Conservation (phyloP, 192 early-diverging fungal species). For the Chytriomyces sp. region DNA sequence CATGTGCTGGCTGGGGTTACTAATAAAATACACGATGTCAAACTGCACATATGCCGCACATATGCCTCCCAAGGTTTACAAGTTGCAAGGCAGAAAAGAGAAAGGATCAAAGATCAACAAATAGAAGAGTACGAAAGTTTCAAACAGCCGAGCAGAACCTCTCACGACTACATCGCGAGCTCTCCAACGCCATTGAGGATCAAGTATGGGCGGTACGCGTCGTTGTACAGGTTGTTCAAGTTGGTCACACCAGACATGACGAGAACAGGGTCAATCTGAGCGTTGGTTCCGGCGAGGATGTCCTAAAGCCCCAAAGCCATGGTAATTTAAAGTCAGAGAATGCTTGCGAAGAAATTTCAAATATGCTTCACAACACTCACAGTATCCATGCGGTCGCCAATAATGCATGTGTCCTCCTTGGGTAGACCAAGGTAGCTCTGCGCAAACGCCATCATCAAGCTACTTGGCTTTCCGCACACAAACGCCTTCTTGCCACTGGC, state of each 20-base stretch:
- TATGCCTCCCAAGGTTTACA: too few relatives aligned
- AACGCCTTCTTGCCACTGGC: slow-evolving; percentile 64
- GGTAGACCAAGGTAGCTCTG: slow-evolving; percentile 52
- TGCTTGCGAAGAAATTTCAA: neutral
- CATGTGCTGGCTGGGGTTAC: too few relatives aligned
- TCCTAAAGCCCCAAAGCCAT: slow-evolving; percentile 29
- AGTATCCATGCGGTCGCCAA: slow-evolving; percentile 71
- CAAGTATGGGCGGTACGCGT: slow-evolving; percentile 59
- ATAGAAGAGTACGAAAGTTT: too few relatives aligned
- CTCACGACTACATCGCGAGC: too few relatives aligned
- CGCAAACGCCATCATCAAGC: slow-evolving; percentile 62
- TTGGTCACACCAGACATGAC: slow-evolving; percentile 60
- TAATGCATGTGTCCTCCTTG: slow-evolving; percentile 63
- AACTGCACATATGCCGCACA: too few relatives aligned
- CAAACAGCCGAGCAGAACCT: too few relatives aligned
- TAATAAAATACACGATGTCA: too few relatives aligned
- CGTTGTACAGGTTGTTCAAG: slow-evolving; percentile 41
- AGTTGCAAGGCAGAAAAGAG: too few relatives aligned
- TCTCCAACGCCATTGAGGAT: slow-evolving; percentile 58
- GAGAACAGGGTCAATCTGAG: slow-evolving; percentile 60
- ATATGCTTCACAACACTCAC: slow-evolving; percentile 1
- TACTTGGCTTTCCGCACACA: slow-evolving; percentile 58
- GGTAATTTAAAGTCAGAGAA: neutral
- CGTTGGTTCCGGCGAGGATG: slow-evolving; percentile 61
- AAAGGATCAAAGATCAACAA: too few relatives aligned